Base-by-base conservation (phyloP, 164 flowering plant species). In the Vitis labrusca region DNA sequence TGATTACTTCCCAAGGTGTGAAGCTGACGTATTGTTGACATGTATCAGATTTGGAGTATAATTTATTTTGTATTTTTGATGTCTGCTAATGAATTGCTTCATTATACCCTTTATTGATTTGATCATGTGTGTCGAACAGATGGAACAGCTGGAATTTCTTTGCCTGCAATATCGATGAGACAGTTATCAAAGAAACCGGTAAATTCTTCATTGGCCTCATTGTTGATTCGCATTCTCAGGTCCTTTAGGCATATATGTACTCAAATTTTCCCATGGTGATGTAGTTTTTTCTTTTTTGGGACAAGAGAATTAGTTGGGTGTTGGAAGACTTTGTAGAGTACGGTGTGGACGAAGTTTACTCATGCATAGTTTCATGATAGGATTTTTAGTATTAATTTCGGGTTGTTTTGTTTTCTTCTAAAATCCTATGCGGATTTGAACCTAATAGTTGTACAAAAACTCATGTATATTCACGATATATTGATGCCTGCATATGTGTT, bases 121-220 rank as follows among this genome's bases (percentile, higher is more conserved):
- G 44, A 37, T 37, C 44, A 52, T 73, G 49, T 73, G 63, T 17
- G 29, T 63, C 1, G 65, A 69, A 67, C 88, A 93, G 98, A 81
- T 93, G 98, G 98, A 93, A 88, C 80, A 93, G 97, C 81, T 93
- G 98, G 98, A 93, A 93, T 75, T 89, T 87, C 79, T 93, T 93
- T 76, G 95, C 92, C 16, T 93, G 98, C 72, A 75, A 88, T 71
- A 88, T 93, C 74, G 85, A 88, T 66, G 98, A 93, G 75, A 85
- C 87, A 0, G 81, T 93, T 27, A 91, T 93, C 58, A 91, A 80
- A 77, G 98, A 91, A 86, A 90, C 97, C 60, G 96, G 96, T 86
- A 69, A 48, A 54, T 16, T 55, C 66, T 61, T 19, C 5, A 10
- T 50, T 52, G 13, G 6, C 53, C 10, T 16, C 19, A 13, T 68